phyloP scores from a whole-genome alignment of 192 early-diverging fungal genomes.

The Irineochytrium annulatum region DNA sequence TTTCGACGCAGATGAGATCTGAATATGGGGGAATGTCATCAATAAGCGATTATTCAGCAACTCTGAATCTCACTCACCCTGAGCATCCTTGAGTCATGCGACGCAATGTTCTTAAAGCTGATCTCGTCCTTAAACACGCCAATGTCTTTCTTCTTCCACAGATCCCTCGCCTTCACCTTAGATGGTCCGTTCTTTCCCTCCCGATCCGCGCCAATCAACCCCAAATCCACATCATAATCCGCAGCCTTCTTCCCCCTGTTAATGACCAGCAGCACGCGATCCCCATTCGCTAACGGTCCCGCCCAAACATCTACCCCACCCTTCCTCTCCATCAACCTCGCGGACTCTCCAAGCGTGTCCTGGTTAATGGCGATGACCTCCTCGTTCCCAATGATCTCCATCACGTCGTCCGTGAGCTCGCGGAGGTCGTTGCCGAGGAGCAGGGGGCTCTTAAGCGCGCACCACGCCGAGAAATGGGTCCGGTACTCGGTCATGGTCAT shows the following conservation, averaged over 20 bases:
- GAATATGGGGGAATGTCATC: not conserved
- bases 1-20: too few relatives aligned
- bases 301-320: conserved; percentile 23
- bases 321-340: conserved; percentile 4
- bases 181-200: conserved; percentile 9
- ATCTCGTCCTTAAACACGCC: conserved; percentile 19
- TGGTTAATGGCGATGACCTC: conserved; percentile 61
- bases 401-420: conserved; percentile 12
- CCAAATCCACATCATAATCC: conserved; percentile 15
- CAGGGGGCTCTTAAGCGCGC: conserved; percentile 53
- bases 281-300: conserved; percentile 19
- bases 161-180: conserved; percentile 19
- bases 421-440: conserved; percentile 55
- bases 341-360: conserved; percentile 45
- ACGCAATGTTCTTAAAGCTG: not conserved
- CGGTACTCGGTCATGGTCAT: conserved; percentile 43
- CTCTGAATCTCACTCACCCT: not conserved
- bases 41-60: not conserved
- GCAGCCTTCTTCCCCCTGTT: conserved; percentile 15
- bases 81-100: not conserved
- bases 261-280: conserved; percentile 26
- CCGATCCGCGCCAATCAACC: not conserved
- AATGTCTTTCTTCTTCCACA: conserved; percentile 23
- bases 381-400: conserved; percentile 37
- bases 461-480: conserved; percentile 55